Conservation (phyloP, 1,139 yeast species). For the Kurtzmaniella quercitrusa region DNA sequence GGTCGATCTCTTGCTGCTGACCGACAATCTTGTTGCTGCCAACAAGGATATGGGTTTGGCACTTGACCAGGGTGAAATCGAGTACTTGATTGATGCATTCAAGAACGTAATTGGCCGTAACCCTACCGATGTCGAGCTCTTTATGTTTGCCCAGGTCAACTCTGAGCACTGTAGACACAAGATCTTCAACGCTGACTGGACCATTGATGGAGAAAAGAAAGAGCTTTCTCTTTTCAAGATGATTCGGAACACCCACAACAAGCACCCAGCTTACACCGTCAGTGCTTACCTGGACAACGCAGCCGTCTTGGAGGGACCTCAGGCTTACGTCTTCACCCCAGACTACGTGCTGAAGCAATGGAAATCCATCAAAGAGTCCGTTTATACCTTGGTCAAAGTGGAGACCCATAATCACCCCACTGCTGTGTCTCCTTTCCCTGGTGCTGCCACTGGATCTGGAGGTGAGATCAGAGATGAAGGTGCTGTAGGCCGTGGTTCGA, state of each 20-base stretch:
- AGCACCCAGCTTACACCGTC: slow-evolving; percentile 76
- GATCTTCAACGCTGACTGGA: slow-evolving; percentile 98
- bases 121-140: slow-evolving; percentile 96
- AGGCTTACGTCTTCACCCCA: slow-evolving; percentile 75
- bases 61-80: slow-evolving; percentile 87
- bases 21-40: slow-evolving; percentile 64
- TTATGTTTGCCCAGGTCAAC: slow-evolving; percentile 99
- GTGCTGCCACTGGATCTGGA: slow-evolving; percentile 99
- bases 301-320: slow-evolving; percentile 88
- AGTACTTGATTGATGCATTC: slow-evolving; percentile 80
- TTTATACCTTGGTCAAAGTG: slow-evolving; percentile 88
- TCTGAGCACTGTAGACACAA: slow-evolving; percentile 99
- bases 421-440: slow-evolving; percentile 98
- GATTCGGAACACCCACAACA: slow-evolving; percentile 91
- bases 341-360: slow-evolving; percentile 69
- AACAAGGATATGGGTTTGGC: slow-evolving; percentile 88
- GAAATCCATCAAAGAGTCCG: slow-evolving; percentile 69
- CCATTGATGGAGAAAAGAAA: slow-evolving; percentile 77
- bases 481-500: slow-evolving; percentile 98
- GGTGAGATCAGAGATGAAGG: slow-evolving; percentile 99
- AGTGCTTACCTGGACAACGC: slow-evolving; percentile 98
- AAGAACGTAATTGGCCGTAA: slow-evolving; percentile 71
- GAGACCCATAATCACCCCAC: slow-evolving; percentile 99
- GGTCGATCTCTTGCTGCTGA: slow-evolving; percentile 59
- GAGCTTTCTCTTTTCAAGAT: slow-evolving; percentile 80